Conservation (phyloP, 148 eudicot species). For the Rhododendron henanense region DNA sequence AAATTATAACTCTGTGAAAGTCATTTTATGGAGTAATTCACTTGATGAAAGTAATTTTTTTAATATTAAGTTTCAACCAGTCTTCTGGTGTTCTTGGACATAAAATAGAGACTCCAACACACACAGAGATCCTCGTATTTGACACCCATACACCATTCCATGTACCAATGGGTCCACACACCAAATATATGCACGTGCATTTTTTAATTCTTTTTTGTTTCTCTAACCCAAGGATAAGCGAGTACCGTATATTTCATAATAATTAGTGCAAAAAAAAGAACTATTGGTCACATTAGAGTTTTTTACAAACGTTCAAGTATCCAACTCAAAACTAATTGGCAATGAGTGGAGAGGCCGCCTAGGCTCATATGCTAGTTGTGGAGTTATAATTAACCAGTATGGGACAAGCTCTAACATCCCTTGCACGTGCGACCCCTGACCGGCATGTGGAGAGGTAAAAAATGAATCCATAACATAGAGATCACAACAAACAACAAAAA, state of each 20-base stretch:
- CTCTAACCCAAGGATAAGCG: neutral
- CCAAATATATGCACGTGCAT: neutral
- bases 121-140: neutral
- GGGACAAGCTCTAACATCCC: too few species aligned
- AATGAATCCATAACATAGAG: too few species aligned
- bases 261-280: neutral
- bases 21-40: neutral
- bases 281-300: neutral
- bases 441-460: too few species aligned
- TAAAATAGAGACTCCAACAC: neutral
- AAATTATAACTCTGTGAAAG: neutral
- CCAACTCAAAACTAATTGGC: too few species aligned
- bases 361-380: too few species aligned
- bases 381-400: too few species aligned
- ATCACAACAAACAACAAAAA: too few species aligned
- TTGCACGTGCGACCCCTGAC: too few species aligned
- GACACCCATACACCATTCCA: neutral
- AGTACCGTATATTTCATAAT: too few species aligned
- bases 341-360: too few species aligned
- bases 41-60: neutral
- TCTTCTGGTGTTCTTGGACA: neutral
- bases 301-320: too few species aligned
- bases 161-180: neutral
- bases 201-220: neutral
- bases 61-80: neutral